Conservation (phyloP, 2,329 filamentous ascomycete species). For the Fusarium ramigenum region DNA sequence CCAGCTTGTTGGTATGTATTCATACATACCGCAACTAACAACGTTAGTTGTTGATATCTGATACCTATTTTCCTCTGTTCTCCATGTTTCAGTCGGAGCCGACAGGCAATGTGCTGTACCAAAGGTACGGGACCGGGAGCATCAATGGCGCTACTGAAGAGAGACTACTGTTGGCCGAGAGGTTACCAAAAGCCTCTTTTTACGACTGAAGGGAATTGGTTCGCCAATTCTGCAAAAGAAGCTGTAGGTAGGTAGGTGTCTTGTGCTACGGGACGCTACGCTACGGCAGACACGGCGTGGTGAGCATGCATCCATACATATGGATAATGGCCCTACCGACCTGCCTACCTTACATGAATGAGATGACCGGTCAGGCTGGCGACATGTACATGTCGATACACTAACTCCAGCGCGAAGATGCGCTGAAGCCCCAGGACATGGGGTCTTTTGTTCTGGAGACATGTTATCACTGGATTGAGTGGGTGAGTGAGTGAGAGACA, state of each 20-base stretch:
- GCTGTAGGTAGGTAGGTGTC: background rate
- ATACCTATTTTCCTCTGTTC: background rate
- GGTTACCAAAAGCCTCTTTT: background rate
- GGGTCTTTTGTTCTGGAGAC: background rate
- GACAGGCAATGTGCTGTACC: conserved; percentile 13
- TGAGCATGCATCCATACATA: conserved; percentile 6
- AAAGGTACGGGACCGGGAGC: conserved; percentile 22
- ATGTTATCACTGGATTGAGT: background rate
- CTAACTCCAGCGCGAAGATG: conserved; percentile 14
- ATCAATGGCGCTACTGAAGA: conserved; percentile 10
- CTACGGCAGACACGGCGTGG: background rate
- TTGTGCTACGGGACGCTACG: background rate
- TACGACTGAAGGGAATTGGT: background rate
- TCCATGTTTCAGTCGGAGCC: conserved; percentile 27
- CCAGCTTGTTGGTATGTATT: background rate
- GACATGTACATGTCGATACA: background rate
- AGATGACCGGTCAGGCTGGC: conserved; percentile 10
- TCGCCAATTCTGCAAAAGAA: background rate
- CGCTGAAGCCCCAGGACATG: conserved; percentile 18
- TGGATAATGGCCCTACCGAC: background rate
- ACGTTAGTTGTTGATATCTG: background rate
- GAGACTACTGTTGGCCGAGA: background rate
- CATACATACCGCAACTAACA: background rate
- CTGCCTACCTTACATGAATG: background rate
- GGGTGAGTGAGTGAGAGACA: background rate